phyloP scores from a whole-genome alignment of 2,329 filamentous ascomycete species.

The Trichoderma koningii region DNA sequence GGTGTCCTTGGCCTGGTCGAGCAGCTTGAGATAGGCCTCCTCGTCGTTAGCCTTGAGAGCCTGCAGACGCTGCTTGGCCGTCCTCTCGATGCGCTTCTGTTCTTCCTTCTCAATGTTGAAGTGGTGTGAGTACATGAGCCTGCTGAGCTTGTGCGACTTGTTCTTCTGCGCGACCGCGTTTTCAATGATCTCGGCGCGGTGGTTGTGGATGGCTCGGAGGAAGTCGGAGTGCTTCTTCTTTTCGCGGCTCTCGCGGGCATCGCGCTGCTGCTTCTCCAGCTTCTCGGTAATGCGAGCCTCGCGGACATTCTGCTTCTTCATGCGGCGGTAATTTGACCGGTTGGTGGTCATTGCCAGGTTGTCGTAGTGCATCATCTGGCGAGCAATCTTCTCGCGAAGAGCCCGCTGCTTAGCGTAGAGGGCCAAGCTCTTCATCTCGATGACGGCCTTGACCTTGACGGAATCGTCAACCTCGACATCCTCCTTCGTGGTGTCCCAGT shows the following conservation, averaged over 20 bases:
- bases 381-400: slow-evolving; percentile 81
- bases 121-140: slow-evolving; percentile 86
- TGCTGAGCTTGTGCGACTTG: slow-evolving; percentile 83
- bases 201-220: slow-evolving; percentile 80
- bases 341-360: slow-evolving; percentile 98
- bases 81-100: slow-evolving; percentile 96
- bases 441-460: slow-evolving; percentile 84
- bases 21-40: slow-evolving; percentile 95
- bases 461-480: slow-evolving; percentile 71
- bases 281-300: slow-evolving; percentile 98
- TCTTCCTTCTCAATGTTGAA: slow-evolving; percentile 98
- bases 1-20: slow-evolving; percentile 98
- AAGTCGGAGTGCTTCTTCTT: slow-evolving; percentile 97
- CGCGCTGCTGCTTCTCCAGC: slow-evolving; percentile 96
- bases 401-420: slow-evolving; percentile 86
- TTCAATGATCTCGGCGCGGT: slow-evolving; percentile 75
- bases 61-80: slow-evolving; percentile 98
- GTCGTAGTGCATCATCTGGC: slow-evolving; percentile 92
- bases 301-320: slow-evolving; percentile 95
- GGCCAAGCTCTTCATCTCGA: slow-evolving; percentile 90
- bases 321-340: slow-evolving; percentile 81
- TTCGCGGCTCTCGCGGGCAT: slow-evolving; percentile 91
- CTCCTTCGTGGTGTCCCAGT: slow-evolving; percentile 79
- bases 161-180: slow-evolving; percentile 66
- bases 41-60: slow-evolving; percentile 98